A percentile compares a stretch with the other conserved stretches of the same genome.
phyloP scores from a whole-genome alignment of 345 rosid species.

The Rubroshorea leprosula region DNA sequence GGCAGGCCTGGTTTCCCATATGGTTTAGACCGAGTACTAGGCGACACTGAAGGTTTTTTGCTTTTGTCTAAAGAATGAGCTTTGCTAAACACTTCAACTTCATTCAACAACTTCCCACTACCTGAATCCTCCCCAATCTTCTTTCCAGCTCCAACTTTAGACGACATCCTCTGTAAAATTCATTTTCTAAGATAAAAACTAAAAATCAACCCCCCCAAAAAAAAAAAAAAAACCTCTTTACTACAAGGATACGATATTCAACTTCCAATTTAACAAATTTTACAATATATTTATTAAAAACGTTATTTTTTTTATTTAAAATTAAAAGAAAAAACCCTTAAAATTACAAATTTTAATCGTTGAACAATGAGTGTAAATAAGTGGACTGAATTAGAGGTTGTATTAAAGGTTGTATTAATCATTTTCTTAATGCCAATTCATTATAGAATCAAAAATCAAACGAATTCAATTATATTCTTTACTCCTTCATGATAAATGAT shows the following conservation, averaged over 20 bases:
- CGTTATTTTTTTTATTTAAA: no score
- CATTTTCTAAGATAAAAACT: conserved; percentile 1
- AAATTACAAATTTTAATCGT: background rate
- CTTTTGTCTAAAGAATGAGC: conserved; percentile 61
- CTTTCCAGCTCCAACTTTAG: conserved; percentile 50
- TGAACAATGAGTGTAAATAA: no score
- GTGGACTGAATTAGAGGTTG: no score
- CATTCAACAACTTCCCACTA: conserved; percentile 49
- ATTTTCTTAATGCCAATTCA: no score
- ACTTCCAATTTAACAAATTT: conserved; percentile 1
- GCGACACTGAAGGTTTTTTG: conserved; percentile 38
- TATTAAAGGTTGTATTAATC: no score
- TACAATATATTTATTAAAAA: background rate
- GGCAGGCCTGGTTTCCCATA: conserved; percentile 33
- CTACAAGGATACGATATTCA: no score
- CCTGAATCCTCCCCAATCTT: conserved; percentile 49
- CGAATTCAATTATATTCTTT: no score
- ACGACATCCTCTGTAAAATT: conserved; percentile 51
- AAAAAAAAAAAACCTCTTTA: background rate
- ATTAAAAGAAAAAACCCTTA: no score
- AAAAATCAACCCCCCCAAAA: conserved; percentile 5
- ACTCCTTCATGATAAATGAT: no score
- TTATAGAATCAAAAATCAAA: no score
- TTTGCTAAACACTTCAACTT: conserved; percentile 67
- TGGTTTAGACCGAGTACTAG: conserved; percentile 37